A percentile compares a stretch with the other conserved stretches of the same genome.
These are phyloP conservation scores for Thymus mandschuricus DNA, from an alignment of 257 asterid genomes.

Conservation along the genomic window DNA sequence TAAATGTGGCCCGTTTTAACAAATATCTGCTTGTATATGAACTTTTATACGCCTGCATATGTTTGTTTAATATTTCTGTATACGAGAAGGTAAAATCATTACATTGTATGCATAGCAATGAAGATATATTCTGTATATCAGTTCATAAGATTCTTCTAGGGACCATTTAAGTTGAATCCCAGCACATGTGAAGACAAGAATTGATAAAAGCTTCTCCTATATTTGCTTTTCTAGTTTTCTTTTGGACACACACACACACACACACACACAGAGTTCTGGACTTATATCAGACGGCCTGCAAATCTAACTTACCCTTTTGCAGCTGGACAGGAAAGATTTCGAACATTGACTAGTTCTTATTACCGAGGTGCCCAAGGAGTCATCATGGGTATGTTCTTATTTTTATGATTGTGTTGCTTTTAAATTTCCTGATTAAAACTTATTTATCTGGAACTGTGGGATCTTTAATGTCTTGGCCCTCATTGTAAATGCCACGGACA, in stretches of 20 bases:
- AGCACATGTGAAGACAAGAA: neutral
- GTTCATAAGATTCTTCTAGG: neutral
- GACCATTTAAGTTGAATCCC: neutral
- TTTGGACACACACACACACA: neutral
- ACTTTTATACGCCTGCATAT: neutral
- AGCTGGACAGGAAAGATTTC: conserved; percentile 79
- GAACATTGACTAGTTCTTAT: conserved; percentile 73
- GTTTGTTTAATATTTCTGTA: neutral
- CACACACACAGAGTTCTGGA: no score
- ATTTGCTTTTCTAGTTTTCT: neutral
- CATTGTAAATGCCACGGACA: neutral
- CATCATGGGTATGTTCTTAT: conserved; percentile 58
- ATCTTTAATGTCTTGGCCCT: neutral
- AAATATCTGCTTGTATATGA: neutral
- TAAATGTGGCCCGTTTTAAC: neutral
- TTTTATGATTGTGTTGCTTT: conserved; percentile 7
- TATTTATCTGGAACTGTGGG: neutral
- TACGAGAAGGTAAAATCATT: neutral
- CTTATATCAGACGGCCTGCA: conserved; percentile 15
- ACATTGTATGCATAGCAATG: neutral
- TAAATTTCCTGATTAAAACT: neutral
- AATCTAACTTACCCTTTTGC: conserved; percentile 32
- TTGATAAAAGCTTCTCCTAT: neutral
- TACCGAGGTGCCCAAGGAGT: conserved; percentile 76
- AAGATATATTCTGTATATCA: neutral